These are phyloP conservation scores for Cornus suecica DNA, from an alignment of 148 eudicot species.

Conservation along the genomic window DNA sequence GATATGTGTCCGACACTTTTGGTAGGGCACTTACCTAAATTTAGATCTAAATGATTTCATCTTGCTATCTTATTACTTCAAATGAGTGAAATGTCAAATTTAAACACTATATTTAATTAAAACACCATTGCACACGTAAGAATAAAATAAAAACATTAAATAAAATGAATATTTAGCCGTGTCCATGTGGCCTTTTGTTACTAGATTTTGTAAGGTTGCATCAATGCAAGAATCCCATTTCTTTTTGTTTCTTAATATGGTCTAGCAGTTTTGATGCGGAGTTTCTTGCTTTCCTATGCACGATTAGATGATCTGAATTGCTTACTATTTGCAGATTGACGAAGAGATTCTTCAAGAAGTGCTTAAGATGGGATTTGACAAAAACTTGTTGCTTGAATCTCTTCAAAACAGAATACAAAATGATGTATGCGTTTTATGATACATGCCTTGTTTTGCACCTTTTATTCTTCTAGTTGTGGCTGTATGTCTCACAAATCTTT, in stretches of 20 bases:
- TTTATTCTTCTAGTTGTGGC: background rate
- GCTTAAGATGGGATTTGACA: slow-evolving; percentile 71
- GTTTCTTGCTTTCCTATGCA: background rate
- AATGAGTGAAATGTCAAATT: too few species aligned
- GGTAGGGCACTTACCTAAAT: too few species aligned
- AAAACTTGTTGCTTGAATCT: slow-evolving; percentile 64
- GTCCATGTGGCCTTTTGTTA: too few species aligned
- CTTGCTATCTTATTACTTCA: too few species aligned
- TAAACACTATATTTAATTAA: too few species aligned
- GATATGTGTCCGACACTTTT: too few species aligned
- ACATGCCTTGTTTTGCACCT: background rate
- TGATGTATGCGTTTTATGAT: slow-evolving; percentile 48
- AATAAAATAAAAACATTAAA: too few species aligned
- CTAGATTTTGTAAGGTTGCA: background rate
- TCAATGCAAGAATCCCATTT: background rate
- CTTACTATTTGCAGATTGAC: slow-evolving; percentile 51
- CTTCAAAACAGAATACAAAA: slow-evolving; percentile 75
- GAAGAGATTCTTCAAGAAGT: slow-evolving; percentile 79
- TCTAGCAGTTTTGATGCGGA: background rate
- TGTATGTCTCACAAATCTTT: slow-evolving; percentile 8
- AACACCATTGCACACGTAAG: too few species aligned
- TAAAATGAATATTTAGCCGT: too few species aligned
- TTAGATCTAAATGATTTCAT: too few species aligned
- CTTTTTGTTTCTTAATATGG: background rate
- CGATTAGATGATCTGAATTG: background rate